phyloP scores from a whole-genome alignment of 2,329 filamentous ascomycete species.

The Anthostomella pinea region DNA sequence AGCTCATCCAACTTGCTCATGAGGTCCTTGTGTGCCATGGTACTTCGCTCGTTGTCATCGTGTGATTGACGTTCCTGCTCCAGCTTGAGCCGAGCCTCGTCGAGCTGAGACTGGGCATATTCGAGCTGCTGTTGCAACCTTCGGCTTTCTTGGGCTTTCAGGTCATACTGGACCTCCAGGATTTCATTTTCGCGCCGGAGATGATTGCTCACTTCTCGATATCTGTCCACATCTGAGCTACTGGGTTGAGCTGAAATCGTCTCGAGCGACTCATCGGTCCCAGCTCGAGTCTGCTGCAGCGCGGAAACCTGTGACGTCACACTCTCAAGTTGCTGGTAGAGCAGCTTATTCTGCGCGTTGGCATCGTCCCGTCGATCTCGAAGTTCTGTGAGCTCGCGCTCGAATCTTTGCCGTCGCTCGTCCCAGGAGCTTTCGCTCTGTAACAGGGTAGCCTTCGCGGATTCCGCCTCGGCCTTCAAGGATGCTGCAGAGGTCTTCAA shows the following conservation, averaged over 20 bases:
- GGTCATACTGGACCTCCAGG: conserved; percentile 90
- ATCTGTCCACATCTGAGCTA: conserved; percentile 65
- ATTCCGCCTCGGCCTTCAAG: conserved; percentile 78
- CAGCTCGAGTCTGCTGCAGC: conserved; percentile 71
- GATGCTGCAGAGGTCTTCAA: conserved; percentile 76
- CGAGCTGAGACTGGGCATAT: conserved; percentile 81
- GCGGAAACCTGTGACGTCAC: conserved; percentile 76
- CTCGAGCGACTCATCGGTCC: conserved; percentile 51
- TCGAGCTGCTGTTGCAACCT: conserved; percentile 87
- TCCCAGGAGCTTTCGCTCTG: conserved; percentile 88
- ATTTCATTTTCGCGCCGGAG: conserved; percentile 96
- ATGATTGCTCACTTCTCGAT: conserved; percentile 89
- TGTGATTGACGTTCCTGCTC: conserved; percentile 82
- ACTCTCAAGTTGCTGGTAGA: conserved; percentile 85
- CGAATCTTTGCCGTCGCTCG: conserved; percentile 74
- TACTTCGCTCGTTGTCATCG: conserved; percentile 68
- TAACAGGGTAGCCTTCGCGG: conserved; percentile 72
- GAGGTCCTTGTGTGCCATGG: conserved; percentile 80
- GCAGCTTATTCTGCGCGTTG: conserved; percentile 82
- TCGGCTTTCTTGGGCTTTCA: conserved; percentile 84
- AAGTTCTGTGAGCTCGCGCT: conserved; percentile 78
- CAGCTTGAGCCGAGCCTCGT: conserved; percentile 83
- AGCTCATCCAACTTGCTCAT: conserved; percentile 95
- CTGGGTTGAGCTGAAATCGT: conserved; percentile 49
- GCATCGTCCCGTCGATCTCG: conserved; percentile 78